Conservation (phyloP, 2,329 filamentous ascomycete species). For the Neocatenulostroma microsporum region DNA sequence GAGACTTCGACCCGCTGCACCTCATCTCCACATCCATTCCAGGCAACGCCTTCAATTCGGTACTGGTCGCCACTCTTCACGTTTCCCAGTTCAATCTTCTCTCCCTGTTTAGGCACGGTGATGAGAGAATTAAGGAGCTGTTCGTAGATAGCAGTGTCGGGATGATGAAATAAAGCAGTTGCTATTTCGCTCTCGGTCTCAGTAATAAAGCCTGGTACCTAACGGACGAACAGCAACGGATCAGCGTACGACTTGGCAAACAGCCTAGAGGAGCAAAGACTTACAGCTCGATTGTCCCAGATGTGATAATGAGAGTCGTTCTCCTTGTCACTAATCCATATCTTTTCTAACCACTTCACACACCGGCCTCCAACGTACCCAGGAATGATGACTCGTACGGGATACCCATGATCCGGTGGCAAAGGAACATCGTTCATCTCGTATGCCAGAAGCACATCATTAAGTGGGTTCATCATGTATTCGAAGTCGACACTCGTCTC, state of each 20-base stretch:
- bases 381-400: conserved; percentile 34
- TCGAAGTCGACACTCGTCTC: conserved; percentile 41
- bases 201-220: conserved; percentile 42
- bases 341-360: conserved; percentile 36
- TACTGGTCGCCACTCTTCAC: conserved; percentile 36
- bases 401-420: conserved; percentile 38
- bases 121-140: conserved; percentile 45
- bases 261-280: too few species aligned
- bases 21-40: conserved; percentile 45
- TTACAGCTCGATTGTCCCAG: conserved; percentile 44
- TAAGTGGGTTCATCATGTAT: conserved; percentile 40
- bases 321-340: conserved; percentile 36
- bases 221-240: too few species aligned
- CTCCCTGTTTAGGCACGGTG: conserved; percentile 39
- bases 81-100: conserved; percentile 34
- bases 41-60: conserved; percentile 42
- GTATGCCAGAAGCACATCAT: conserved; percentile 51
- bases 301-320: conserved; percentile 41
- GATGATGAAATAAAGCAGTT: conserved; percentile 40
- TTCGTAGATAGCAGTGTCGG: conserved; percentile 42
- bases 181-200: conserved; percentile 44
- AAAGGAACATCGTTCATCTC: conserved; percentile 37
- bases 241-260: too few species aligned
- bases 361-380: conserved; percentile 36
- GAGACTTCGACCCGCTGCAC: conserved; percentile 44